These are phyloP conservation scores for Trichoderma koningiopsis DNA, from an alignment of 2,329 filamentous ascomycete genomes.

Conservation along the genomic window DNA sequence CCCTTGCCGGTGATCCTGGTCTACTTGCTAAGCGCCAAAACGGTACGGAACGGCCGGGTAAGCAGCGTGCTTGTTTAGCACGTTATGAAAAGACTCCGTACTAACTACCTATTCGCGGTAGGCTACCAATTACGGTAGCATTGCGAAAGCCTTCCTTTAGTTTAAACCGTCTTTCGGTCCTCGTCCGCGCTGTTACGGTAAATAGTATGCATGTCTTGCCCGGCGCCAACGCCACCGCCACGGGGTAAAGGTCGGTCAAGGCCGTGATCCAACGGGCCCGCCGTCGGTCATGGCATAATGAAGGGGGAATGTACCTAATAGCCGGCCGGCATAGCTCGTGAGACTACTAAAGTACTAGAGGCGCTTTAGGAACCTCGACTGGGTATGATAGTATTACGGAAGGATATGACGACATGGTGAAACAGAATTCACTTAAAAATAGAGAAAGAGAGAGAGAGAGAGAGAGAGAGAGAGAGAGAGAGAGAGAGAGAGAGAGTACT, in stretches of 20 bases:
- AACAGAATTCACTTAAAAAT: background rate
- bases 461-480: background rate
- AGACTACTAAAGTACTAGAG: background rate
- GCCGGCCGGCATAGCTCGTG: background rate
- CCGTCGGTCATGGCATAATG: slow-evolving; percentile 18
- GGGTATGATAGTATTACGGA: background rate
- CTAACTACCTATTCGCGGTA: background rate
- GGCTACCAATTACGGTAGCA: background rate
- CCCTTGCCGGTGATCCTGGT: slow-evolving; percentile 3
- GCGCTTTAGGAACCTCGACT: background rate
- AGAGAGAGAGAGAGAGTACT: background rate
- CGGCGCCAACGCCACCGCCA: slow-evolving; percentile 10
- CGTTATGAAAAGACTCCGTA: background rate
- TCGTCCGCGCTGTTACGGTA: background rate
- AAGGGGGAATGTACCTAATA: background rate
- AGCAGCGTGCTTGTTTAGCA: background rate
- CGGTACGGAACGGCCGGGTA: slow-evolving; percentile 7
- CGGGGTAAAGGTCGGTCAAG: background rate
- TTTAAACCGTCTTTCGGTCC: background rate
- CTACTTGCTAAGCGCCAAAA: slow-evolving; percentile 4
- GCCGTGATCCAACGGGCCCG: background rate
- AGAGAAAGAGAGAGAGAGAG: too few species aligned
- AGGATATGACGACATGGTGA: background rate
- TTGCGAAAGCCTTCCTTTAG: background rate
- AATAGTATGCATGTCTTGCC: background rate